Base-by-base conservation (phyloP, 306 rosid species). In the Quercus rubra region DNA sequence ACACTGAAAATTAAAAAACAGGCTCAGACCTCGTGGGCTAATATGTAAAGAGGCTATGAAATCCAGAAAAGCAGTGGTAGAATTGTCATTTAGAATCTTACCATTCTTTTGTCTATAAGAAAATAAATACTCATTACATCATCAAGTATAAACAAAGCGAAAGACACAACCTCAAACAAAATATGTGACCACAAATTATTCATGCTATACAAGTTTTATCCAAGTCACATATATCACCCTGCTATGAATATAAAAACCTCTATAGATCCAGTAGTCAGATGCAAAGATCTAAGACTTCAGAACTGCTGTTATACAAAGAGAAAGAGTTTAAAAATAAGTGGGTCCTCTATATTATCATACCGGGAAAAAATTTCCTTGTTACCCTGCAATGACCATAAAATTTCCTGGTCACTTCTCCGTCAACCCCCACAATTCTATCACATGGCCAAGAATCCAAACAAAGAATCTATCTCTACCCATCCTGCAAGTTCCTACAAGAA, bases 261-360 rank as follows among this genome's bases (percentile, higher is more conserved):
- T 25, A 71, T 58, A 79, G 72, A 74, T 81, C 67, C 82, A 79
- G 72, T 74, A 74, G 75, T 80, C 85, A 68, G 55, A 76, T 69
- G 62, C 68, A 67, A 62, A 62, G 41, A 78, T 84, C 76, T 56
- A 74, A 72, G 71, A 68, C 71, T 78, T 28, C 46, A 15, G 43
- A 21, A 69, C 59, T 79, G 78, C 74, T 79, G 77, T 79, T 71
- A 76, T 73, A 85, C 80, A 82, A 78, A 52, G 85, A 78, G 41
- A 78, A 71, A 66, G 54, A 49, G 74, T 57, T 67, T 57, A 74
- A 77, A 79, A 52, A 74, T 74, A 69, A 75, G 82, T 63, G 18
- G 67, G 66, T 77, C 61, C 49, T 77, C 58, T 80, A 46, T 64
- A 72, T 67, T 76, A 76, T 76, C 75, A 68, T 76, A 78, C 73